Evolutionary conservation across 1,284 basidiomycete genomes (phyloP).

Genomic region (Papiliotrema nemorosa): DNA sequence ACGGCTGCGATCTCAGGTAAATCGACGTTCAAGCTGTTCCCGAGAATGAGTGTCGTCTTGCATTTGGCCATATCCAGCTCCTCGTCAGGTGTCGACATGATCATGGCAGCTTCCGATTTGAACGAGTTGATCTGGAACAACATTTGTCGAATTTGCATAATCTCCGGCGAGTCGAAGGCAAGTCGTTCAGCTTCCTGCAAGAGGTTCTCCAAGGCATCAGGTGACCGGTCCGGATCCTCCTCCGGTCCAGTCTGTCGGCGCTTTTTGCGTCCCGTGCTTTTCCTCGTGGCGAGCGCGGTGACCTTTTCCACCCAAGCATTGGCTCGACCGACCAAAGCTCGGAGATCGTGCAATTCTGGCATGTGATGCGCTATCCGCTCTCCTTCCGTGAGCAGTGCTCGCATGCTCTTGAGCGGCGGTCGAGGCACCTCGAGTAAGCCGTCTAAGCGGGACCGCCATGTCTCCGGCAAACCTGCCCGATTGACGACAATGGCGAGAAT

Average conservation of each 20-base stretch:
- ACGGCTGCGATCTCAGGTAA: constrained; percentile 38
- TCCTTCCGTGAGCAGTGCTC: constrained; percentile 75
- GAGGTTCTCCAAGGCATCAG: constrained; percentile 27
- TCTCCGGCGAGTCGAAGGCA: constrained; percentile 47
- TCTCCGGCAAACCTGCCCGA: constrained; percentile 67
- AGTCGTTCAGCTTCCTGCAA: constrained; percentile 36
- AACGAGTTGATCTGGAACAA: constrained; percentile 35
- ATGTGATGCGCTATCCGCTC: constrained; percentile 76
- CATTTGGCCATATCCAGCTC: constrained; percentile 35
- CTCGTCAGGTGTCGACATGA: constrained; percentile 29
- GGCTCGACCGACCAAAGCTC: constrained; percentile 72
- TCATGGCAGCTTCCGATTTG: constrained; percentile 28
- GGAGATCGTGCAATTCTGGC: constrained; percentile 66
- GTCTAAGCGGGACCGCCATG: constrained; percentile 70
- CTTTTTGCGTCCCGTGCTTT: constrained; percentile 33
- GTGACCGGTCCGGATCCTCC: constrained; percentile 27
- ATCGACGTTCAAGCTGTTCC: constrained; percentile 42
- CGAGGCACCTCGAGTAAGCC: constrained; percentile 66
- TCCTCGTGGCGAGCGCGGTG: constrained; percentile 31
- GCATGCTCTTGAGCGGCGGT: constrained; percentile 70
- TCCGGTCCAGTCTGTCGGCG: constrained; percentile 23
- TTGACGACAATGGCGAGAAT: constrained; percentile 64
- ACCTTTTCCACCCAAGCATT: constrained; percentile 68
- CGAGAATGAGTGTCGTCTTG: constrained; percentile 36
- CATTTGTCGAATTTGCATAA: constrained; percentile 37